Conservation (phyloP, 768 basidiomycete species). For the Tricholoma sp. region DNA sequence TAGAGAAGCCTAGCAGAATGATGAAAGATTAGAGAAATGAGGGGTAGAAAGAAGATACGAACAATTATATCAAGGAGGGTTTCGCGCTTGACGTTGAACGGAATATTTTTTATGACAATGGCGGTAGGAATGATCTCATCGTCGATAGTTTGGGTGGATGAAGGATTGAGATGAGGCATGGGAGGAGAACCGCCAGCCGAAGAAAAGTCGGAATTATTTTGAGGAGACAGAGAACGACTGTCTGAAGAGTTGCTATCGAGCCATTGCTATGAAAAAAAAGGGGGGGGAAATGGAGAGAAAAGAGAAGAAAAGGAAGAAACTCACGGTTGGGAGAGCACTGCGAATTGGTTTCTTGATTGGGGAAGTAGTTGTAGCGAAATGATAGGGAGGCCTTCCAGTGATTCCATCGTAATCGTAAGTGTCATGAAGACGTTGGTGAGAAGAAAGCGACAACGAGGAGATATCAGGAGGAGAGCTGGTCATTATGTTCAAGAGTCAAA, state of each 20-base stretch:
- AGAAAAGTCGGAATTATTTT: conserved; percentile 86
- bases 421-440: conserved; percentile 81
- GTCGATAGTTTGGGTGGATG: conserved; percentile 48
- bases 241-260: conserved; percentile 69
- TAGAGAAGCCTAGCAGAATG: conserved; percentile 65
- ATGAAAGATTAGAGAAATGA: conserved; percentile 12
- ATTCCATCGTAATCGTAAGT: conserved; percentile 78
- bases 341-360: conserved; percentile 75
- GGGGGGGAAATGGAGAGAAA: conserved; percentile 15
- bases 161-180: conserved; percentile 39
- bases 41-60: conserved; percentile 28
- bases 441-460: conserved; percentile 67
- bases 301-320: conserved; percentile 28
- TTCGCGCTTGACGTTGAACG: conserved; percentile 97
- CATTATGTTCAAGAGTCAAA: conserved; percentile 47
- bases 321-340: conserved; percentile 67
- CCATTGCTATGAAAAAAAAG: conserved; percentile 63
- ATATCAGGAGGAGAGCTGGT: conserved; percentile 79
- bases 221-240: conserved; percentile 76
- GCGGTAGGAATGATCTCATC: conserved; percentile 98
- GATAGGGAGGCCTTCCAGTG: conserved; percentile 57
- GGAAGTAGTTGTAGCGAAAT: conserved; percentile 64
- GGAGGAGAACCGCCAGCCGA: conserved; percentile 80
- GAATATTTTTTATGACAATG: conserved; percentile 99
- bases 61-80: conserved; percentile 96